Conservation (phyloP, 164 flowering plant species). For the Macadamia tetraphylla region DNA sequence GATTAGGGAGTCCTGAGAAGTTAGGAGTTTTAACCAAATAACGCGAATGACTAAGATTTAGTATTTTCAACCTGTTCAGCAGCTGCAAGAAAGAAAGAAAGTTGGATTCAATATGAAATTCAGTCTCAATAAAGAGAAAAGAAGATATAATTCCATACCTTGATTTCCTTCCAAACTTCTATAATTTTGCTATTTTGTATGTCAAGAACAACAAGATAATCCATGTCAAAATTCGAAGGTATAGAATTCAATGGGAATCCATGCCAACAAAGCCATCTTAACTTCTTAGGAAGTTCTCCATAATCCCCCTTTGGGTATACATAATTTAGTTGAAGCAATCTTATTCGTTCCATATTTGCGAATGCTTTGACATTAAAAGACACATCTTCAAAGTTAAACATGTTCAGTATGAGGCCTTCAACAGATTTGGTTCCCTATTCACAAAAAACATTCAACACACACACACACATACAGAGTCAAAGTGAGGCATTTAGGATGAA, state of each 20-base stretch:
- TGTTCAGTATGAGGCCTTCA: conserved; percentile 1
- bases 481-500: too few species aligned
- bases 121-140: too few species aligned
- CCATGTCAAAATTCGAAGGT: too few species aligned
- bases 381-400: background rate
- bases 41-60: too few species aligned
- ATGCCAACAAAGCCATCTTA: conserved; percentile 20
- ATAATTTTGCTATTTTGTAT: too few species aligned
- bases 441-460: too few species aligned
- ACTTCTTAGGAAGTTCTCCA: background rate
- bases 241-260: background rate
- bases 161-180: too few species aligned
- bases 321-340: background rate
- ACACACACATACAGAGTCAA: background rate
- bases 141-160: too few species aligned
- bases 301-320: background rate
- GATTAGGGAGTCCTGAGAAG: too few species aligned
- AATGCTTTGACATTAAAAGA: conserved; percentile 7
- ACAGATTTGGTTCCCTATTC: conserved; percentile 7
- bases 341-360: conserved; percentile 9
- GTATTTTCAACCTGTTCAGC: too few species aligned
- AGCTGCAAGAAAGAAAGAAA: background rate
- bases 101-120: background rate
- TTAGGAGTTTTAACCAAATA: background rate
- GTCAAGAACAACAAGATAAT: too few species aligned